phyloP scores from a whole-genome alignment of 768 basidiomycete genomes.

The Hygrophoropsis aurantiaca region DNA sequence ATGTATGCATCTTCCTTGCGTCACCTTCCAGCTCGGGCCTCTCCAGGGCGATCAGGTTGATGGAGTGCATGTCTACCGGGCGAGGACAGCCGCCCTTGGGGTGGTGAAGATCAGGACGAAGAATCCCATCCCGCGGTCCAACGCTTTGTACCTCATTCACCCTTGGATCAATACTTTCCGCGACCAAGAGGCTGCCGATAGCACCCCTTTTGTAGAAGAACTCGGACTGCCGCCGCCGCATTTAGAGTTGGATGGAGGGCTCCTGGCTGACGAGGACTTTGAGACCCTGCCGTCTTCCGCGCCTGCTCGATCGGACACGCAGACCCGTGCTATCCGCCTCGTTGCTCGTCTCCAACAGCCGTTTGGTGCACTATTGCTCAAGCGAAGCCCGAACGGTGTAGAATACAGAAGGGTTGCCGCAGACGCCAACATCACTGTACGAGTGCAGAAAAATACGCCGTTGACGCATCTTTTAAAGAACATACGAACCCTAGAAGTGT shows the following conservation, averaged over 20 bases:
- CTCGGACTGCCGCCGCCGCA: constrained; percentile 4
- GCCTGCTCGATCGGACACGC: background rate
- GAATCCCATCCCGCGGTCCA: constrained; percentile 6
- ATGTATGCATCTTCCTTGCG: constrained; percentile 15
- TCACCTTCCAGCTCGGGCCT: constrained; percentile 5
- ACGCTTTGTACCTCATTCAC: constrained; percentile 5
- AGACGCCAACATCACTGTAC: constrained; percentile 11
- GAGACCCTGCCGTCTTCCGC: background rate
- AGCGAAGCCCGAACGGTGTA: background rate
- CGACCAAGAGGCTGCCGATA: too few relatives aligned
- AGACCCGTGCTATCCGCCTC: background rate
- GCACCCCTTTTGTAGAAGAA: too few relatives aligned
- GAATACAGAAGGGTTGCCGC: constrained; percentile 15
- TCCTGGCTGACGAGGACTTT: background rate
- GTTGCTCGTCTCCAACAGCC: too few relatives aligned
- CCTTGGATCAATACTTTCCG: constrained; percentile 11
- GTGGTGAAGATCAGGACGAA: constrained; percentile 7
- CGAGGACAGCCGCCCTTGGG: background rate
- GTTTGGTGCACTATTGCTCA: constrained; percentile 10
- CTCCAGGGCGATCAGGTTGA: too few relatives aligned
- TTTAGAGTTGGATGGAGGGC: background rate
- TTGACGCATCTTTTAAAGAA: background rate
- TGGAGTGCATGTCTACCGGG: background rate
- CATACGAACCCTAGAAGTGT: constrained; percentile 7
- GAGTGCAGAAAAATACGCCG: background rate